A percentile compares a stretch with the other conserved stretches of the same genome.
Conservation (phyloP, 129 eudicot species). For the Centaurea solstitialis region DNA sequence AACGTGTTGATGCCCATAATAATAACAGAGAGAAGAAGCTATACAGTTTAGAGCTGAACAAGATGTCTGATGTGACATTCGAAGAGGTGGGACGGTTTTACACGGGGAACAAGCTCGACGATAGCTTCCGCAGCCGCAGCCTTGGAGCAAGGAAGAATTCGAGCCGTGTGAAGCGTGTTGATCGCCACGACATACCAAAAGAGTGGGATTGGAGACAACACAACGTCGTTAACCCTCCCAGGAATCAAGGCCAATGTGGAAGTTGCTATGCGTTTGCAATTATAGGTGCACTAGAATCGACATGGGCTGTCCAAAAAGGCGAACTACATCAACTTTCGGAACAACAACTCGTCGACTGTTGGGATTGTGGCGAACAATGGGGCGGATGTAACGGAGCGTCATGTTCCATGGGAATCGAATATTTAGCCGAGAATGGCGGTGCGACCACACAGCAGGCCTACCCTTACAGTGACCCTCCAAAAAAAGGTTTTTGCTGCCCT, state of each 20-base stretch:
- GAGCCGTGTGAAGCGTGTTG: conserved; percentile 40
- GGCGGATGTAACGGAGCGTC: neutral
- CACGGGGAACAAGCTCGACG: neutral
- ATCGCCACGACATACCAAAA: conserved; percentile 40
- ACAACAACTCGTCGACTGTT: neutral
- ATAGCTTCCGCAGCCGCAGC: conserved; percentile 38
- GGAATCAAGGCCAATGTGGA: neutral
- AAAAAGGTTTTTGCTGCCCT: neutral
- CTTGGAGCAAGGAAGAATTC: conserved; percentile 42
- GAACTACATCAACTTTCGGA: neutral
- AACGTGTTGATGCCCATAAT: neutral
- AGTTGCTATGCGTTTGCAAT: neutral
- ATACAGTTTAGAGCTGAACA: neutral
- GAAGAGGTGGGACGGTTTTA: neutral
- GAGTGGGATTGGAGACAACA: neutral
- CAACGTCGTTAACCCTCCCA: neutral
- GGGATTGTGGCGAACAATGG: too few relatives aligned
- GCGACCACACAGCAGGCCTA: neutral
- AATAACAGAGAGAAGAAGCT: neutral
- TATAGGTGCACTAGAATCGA: neutral
- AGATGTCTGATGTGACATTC: neutral
- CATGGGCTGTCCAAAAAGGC: neutral
- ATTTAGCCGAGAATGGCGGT: neutral
- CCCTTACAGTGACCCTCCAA: neutral
- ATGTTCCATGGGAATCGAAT: neutral